A percentile compares a stretch with the other conserved stretches of the same genome.
phyloP scores from a whole-genome alignment of 805 yeast genomes.

The Blastobotrys chiropterorum region DNA sequence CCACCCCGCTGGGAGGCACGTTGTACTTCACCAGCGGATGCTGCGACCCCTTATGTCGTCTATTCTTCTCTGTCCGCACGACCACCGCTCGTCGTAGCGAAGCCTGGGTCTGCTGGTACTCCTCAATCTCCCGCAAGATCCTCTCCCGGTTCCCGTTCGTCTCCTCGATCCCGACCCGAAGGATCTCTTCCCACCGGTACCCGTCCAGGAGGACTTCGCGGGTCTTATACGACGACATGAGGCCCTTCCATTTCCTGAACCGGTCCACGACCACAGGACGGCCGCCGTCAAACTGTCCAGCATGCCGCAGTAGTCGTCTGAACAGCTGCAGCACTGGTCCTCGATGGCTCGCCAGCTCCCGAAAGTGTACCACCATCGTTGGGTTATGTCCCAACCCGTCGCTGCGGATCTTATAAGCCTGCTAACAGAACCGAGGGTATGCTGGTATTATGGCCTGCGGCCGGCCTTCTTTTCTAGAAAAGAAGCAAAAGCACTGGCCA shows the following conservation, averaged over 20 bases:
- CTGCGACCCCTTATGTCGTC: neutral
- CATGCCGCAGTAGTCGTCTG: constrained; percentile 2
- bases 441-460: too few species aligned
- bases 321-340: constrained; percentile 6
- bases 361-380: constrained; percentile 2
- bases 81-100: neutral
- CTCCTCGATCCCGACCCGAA: neutral
- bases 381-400: too few species aligned
- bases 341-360: constrained; percentile 1
- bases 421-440: too few species aligned
- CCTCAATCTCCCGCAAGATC: neutral
- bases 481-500: neutral
- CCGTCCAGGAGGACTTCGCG: constrained; percentile 1
- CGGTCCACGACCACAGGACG: neutral
- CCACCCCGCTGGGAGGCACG: neutral
- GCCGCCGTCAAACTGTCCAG: neutral
- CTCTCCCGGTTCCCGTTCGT: neutral
- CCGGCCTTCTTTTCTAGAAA: neutral
- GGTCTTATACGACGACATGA: constrained; percentile 1
- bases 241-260: constrained; percentile 2
- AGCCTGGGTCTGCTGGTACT: neutral
- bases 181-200: constrained; percentile 4
- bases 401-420: too few species aligned
- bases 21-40: neutral
- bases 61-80: neutral